phyloP scores from a whole-genome alignment of 352 stramenopile species.

The Globisporangium nodosum region DNA sequence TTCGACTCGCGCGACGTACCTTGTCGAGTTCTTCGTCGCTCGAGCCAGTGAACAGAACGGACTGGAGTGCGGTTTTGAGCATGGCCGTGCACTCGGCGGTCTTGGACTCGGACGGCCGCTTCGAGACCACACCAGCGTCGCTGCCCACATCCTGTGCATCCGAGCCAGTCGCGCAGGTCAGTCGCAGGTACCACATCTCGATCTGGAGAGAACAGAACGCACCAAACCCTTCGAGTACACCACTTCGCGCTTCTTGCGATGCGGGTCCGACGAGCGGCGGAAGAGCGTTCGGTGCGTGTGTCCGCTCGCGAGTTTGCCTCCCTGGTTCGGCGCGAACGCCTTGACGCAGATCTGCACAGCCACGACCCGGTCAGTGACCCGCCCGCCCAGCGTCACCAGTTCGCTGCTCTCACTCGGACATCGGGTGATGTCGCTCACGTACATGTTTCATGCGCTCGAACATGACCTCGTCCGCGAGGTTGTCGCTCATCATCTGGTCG shows the following conservation, averaged over 20 bases:
- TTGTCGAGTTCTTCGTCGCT: constrained; percentile 67
- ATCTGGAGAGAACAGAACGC: background rate
- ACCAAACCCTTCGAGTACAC: constrained; percentile 72
- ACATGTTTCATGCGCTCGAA: constrained; percentile 79
- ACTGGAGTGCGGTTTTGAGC: constrained; percentile 55
- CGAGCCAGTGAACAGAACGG: constrained; percentile 55
- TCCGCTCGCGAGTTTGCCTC: constrained; percentile 13
- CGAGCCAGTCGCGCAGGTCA: background rate
- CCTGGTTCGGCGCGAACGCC: constrained; percentile 36
- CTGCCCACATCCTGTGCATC: constrained; percentile 27
- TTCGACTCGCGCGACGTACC: constrained; percentile 8
- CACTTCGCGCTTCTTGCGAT: constrained; percentile 67
- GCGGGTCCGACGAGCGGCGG: constrained; percentile 42
- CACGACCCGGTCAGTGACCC: background rate
- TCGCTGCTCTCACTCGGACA: background rate
- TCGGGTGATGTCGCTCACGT: background rate
- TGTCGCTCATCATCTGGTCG: constrained; percentile 45
- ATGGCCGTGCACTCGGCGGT: constrained; percentile 37
- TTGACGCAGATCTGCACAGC: constrained; percentile 27
- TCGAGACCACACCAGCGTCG: constrained; percentile 25
- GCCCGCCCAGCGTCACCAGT: no score
- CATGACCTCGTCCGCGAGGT: constrained; percentile 58
- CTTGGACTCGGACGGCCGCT: constrained; percentile 59
- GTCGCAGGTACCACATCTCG: background rate
- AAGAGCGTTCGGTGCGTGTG: constrained; percentile 29